Conservation (phyloP, 257 asterid genomes). For the Scutellaria baicalensis region DNA sequence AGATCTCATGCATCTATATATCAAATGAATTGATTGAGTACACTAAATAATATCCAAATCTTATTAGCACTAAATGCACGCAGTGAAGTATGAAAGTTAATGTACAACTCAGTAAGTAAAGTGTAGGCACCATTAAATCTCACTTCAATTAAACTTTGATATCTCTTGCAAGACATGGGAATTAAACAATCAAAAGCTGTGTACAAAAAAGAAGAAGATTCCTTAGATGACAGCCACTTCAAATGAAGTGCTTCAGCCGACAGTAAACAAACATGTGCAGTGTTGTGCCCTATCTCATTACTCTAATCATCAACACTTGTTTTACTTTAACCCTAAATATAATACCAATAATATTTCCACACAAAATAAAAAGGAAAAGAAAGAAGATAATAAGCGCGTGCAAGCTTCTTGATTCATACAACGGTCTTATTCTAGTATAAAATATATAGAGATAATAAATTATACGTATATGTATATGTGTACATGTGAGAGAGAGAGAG, state of each 20-base stretch:
- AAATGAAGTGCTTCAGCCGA: conserved; percentile 28
- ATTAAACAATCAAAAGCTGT: too few species aligned
- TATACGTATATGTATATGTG: not conserved
- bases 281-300: conserved; percentile 14
- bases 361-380: not conserved
- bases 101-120: not conserved
- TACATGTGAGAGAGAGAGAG: too few species aligned
- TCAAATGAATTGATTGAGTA: too few species aligned
- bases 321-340: conserved; percentile 21
- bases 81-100: not conserved
- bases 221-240: conserved; percentile 25
- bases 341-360: not conserved
- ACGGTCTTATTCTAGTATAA: conserved; percentile 22
- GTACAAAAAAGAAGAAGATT: conserved; percentile 26
- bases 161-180: too few species aligned
- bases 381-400: conserved; percentile 29
- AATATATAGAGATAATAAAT: not conserved
- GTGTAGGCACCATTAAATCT: not conserved
- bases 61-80: not conserved
- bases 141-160: not conserved
- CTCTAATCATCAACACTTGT: conserved; percentile 27
- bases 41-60: too few species aligned
- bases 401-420: conserved; percentile 36
- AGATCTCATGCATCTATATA: too few species aligned
- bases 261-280: conserved; percentile 34